Percentiles rank a stretch among this genome's conserved stretches.
Conservation (phyloP, 805 yeast species). For the Suhomyces prunicola region DNA sequence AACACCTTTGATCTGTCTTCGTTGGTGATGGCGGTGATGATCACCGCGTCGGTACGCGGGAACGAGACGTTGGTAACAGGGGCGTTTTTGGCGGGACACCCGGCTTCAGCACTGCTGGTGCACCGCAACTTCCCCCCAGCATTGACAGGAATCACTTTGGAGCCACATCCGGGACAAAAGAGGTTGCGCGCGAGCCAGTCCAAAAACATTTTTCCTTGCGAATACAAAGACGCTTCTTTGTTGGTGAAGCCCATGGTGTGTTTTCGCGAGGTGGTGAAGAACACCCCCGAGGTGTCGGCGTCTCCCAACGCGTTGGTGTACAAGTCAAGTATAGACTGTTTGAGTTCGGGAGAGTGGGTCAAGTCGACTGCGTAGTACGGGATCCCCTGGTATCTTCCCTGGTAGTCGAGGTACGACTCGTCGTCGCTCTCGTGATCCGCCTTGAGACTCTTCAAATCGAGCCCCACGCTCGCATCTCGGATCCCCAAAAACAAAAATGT, state of each 20-base stretch:
- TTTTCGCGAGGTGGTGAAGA: constrained; percentile 35
- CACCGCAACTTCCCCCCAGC: constrained; percentile 66
- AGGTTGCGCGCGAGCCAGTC: constrained; percentile 79
- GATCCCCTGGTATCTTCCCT: constrained; percentile 52
- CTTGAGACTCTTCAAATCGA: constrained; percentile 29
- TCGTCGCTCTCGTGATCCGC: constrained; percentile 20
- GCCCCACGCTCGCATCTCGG: constrained; percentile 44
- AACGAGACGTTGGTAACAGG: constrained; percentile 73
- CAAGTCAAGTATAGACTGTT: constrained; percentile 30
- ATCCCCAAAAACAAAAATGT: constrained; percentile 44
- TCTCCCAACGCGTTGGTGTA: constrained; percentile 8
- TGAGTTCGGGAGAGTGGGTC: constrained; percentile 41
- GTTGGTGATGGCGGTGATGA: constrained; percentile 76
- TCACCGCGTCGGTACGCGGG: constrained; percentile 90
- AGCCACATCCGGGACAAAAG: constrained; percentile 88
- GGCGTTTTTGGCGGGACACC: constrained; percentile 37
- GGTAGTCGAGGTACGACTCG: constrained; percentile 40
- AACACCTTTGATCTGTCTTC: constrained; percentile 57
- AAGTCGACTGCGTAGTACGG: constrained; percentile 67
- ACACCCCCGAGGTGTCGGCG: constrained; percentile 12
- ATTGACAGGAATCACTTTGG: constrained; percentile 54
- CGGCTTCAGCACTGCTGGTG: constrained; percentile 24
- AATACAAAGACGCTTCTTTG: constrained; percentile 61
- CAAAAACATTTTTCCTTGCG: constrained; percentile 79
- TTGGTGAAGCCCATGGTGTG: constrained; percentile 33